These are phyloP conservation scores for Dissoconium aciculare DNA, from an alignment of 2,329 filamentous ascomycete genomes.

Conservation along the genomic window DNA sequence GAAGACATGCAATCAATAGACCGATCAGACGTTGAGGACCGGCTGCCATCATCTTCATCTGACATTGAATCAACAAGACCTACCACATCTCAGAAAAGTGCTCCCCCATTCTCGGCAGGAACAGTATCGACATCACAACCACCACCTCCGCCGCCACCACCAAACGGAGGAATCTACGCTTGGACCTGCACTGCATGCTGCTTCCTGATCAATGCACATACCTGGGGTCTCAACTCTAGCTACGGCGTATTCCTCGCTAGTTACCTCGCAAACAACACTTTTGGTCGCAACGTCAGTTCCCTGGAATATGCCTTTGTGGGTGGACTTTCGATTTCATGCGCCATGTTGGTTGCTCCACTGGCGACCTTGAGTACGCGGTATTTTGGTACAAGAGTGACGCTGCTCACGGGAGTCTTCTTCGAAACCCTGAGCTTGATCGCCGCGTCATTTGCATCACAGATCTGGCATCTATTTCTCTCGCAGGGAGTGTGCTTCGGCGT, in stretches of 20 bases:
- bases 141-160: constrained; percentile 9
- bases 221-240: constrained; percentile 25
- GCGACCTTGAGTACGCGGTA: constrained; percentile 46
- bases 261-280: constrained; percentile 51
- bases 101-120: no score
- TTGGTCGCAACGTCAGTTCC: constrained; percentile 27
- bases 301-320: constrained; percentile 68
- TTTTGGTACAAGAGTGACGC: constrained; percentile 48
- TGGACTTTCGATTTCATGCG: constrained; percentile 49
- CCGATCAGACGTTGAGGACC: no score
- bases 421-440: constrained; percentile 51
- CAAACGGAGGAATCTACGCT: constrained; percentile 43
- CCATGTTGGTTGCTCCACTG: constrained; percentile 53
- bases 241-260: constrained; percentile 64
- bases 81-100: no score
- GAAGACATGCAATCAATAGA: no score
- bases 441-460: constrained; percentile 51
- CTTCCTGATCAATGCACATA: constrained; percentile 16
- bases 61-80: no score
- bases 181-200: constrained; percentile 39
- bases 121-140: no score
- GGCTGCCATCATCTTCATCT: no score
- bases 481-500: constrained; percentile 66
- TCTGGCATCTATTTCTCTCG: constrained; percentile 63
- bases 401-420: constrained; percentile 50